Percentiles rank a stretch among this genome's conserved stretches.
These are phyloP conservation scores for Rubus parviflorus DNA, from an alignment of 306 rosid genomes.

Conservation along the genomic window DNA sequence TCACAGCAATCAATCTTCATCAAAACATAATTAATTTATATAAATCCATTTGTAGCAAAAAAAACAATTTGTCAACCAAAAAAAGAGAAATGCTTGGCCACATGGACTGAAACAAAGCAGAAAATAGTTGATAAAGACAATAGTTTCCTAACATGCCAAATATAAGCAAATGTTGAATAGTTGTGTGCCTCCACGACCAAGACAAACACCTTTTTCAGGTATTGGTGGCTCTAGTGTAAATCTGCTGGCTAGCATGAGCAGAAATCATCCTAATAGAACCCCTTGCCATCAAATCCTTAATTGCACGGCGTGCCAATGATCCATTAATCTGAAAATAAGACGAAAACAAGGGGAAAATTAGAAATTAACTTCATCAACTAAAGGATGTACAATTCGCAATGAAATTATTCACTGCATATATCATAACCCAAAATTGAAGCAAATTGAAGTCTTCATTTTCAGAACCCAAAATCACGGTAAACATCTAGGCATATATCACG, in stretches of 20 bases:
- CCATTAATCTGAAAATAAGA: neutral
- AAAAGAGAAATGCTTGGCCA: neutral
- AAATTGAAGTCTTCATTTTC: neutral
- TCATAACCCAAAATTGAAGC: neutral
- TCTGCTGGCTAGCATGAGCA: conserved; percentile 32
- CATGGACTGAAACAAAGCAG: neutral
- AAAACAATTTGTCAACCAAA: neutral
- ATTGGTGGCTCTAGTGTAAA: conserved; percentile 33
- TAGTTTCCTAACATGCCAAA: neutral
- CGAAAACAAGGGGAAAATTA: neutral
- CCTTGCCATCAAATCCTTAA: conserved; percentile 34
- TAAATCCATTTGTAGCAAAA: neutral
- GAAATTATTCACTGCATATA: neutral
- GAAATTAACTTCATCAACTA: neutral
- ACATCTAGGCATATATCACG: too few species aligned
- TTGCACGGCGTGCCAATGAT: conserved; percentile 18
- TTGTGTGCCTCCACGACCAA: neutral
- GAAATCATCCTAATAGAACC: conserved; percentile 30
- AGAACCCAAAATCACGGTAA: neutral
- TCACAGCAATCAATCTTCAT: neutral
- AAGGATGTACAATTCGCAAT: neutral
- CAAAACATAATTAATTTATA: neutral
- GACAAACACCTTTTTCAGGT: conserved; percentile 10
- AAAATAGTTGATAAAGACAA: neutral
- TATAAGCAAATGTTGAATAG: neutral